Base-by-base conservation (phyloP, 129 eudicot species). In the Chrysanthemum seticuspe region DNA sequence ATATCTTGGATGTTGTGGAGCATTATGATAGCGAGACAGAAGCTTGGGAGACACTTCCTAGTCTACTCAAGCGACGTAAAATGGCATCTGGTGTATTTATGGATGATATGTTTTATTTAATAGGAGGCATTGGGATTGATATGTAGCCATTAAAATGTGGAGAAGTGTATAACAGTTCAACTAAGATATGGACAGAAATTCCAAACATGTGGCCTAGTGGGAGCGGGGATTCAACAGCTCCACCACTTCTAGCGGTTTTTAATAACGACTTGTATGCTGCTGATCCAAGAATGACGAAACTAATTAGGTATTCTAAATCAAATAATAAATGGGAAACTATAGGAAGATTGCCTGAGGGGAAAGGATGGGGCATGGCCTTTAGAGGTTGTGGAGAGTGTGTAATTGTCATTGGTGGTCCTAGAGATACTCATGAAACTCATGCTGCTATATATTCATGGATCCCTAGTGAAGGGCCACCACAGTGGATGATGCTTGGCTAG, bases 341-440 rank as follows among this genome's bases (percentile, higher is more conserved):
- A 3, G 91, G 97, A 57, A 84, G 91, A 71, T 76, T 91, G 86
- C 95, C 95, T 15, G 86, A 87, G 68, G 45, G 89, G 51, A 78
- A 85, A 18, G 97, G 95, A 3, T 91, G 97, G 97, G 97, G 97
- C 6, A 82, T 91, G 53, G 97, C 95, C 5, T 90, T 91, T 55
- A 75, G 91, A 83, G 95, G 91, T 4, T 91, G 97, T 80, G 25
- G 25, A 23, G 25, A 23, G 25, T 23, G 25, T 23, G 25, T 23
- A 23, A 23, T 23, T 23, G 25, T 23, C 25, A 23, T 23, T 23
- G 25, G 25, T 23, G 25, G 25, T 23, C 25, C 25, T 23, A 23
- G 25, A 23, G 25, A 23, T 23, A 23, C 25, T 23, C 25, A 23
- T 23, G 25, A 31, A 5, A 31, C 36, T 31, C 36, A 31, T 31